phyloP scores from a whole-genome alignment of 805 yeast species.

The Cyberlindnera bimundalis region DNA sequence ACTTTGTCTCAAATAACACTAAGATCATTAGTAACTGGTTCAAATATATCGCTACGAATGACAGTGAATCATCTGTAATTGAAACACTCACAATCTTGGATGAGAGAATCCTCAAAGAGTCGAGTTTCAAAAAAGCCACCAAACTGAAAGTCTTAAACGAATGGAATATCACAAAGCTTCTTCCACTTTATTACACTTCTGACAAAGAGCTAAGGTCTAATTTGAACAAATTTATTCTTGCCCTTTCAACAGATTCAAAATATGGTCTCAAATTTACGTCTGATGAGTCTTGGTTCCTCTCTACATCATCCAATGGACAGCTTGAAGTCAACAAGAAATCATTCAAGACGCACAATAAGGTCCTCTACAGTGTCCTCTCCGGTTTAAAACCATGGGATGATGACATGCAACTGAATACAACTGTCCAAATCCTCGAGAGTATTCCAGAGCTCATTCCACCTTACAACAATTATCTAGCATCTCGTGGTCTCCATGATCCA shows the following conservation, averaged over 20 bases:
- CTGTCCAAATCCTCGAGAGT: constrained; percentile 44
- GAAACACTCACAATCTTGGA: constrained; percentile 46
- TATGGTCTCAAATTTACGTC: constrained; percentile 44
- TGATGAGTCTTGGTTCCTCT: constrained; percentile 49
- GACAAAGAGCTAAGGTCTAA: constrained; percentile 35
- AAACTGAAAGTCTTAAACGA: constrained; percentile 80
- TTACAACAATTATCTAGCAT: constrained; percentile 54
- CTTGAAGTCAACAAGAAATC: constrained; percentile 45
- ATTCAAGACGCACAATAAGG: constrained; percentile 64
- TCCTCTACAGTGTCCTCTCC: constrained; percentile 58
- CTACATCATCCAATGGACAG: constrained; percentile 26
- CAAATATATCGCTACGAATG: constrained; percentile 55
- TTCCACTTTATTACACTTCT: constrained; percentile 44
- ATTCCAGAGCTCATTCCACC: constrained; percentile 74
- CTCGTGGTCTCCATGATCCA: constrained; percentile 76
- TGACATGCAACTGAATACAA: constrained; percentile 54
- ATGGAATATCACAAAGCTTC: constrained; percentile 57
- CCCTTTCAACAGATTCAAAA: constrained; percentile 46
- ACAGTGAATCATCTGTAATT: constrained; percentile 41
- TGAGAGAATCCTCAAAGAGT: constrained; percentile 52
- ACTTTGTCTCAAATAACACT: constrained; percentile 51
- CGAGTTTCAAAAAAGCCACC: constrained; percentile 57
- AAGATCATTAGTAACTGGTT: constrained; percentile 65
- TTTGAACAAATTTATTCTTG: constrained; percentile 45
- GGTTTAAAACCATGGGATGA: constrained; percentile 82